Conservation (phyloP, 345 rosid genomes). For the Turnera subulata region DNA sequence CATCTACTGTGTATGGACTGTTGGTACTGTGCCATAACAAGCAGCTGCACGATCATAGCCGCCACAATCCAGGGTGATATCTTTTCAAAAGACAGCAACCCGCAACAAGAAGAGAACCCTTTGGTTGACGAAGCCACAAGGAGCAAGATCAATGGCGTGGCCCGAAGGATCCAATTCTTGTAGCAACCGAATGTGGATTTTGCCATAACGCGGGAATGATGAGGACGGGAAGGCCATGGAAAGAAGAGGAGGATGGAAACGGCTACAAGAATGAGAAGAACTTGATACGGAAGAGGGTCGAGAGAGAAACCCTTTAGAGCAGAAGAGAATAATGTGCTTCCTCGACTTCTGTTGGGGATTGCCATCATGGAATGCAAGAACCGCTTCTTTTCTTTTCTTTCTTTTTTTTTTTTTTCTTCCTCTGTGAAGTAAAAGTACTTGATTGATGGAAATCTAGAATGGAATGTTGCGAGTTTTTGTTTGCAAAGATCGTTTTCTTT, state of each 20-base stretch:
- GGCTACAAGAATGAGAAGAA: conserved; percentile 2
- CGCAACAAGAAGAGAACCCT: no score
- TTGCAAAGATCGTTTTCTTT: no score
- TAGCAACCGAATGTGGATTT: background rate
- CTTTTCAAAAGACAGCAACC: background rate
- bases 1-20: background rate
- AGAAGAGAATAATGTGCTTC: background rate
- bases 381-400: no score
- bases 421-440: no score
- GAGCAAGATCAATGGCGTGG: conserved; percentile 3
- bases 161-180: background rate
- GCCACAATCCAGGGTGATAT: conserved; percentile 4
- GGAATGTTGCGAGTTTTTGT: no score
- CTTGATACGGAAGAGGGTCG: conserved; percentile 7
- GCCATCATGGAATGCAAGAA: no score
- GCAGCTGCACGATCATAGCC: conserved; percentile 12
- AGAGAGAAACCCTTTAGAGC: background rate
- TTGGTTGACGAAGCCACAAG: background rate
- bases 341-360: background rate
- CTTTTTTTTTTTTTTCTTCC: no score
- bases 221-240: background rate
- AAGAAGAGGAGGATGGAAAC: background rate
- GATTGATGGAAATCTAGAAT: no score
- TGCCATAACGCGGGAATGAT: background rate
- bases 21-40: conserved; percentile 12